A percentile compares a stretch with the other conserved stretches of the same genome.
Conservation (phyloP, 2,329 filamentous ascomycete species). For the Epichloe aotearoae region DNA sequence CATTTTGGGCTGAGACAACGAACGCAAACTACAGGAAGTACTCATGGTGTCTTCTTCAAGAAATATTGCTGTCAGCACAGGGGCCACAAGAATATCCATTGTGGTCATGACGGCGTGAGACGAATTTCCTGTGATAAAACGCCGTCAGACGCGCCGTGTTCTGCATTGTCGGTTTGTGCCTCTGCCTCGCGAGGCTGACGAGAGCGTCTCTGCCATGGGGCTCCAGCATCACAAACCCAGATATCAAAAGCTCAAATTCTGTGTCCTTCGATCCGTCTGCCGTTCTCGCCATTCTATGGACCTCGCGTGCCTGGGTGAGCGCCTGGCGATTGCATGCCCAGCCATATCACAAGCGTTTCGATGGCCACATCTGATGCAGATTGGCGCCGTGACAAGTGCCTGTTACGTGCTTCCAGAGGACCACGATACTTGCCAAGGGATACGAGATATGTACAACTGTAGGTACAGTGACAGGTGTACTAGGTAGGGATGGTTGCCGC, state of each 20-base stretch:
- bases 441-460: too few species aligned
- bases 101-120: too few species aligned
- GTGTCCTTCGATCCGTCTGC: conserved; percentile 1
- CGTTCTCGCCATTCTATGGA: conserved; percentile 4
- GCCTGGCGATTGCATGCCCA: conserved; percentile 1
- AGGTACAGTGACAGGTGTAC: too few species aligned
- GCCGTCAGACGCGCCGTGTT: background rate
- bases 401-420: background rate
- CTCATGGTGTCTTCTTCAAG: too few species aligned
- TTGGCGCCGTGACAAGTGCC: background rate
- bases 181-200: background rate
- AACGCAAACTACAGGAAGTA: too few species aligned
- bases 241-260: background rate
- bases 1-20: too few species aligned
- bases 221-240: background rate
- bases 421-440: background rate
- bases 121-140: too few species aligned
- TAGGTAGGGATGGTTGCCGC: too few species aligned
- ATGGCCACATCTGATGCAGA: conserved; percentile 3
- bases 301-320: conserved; percentile 1
- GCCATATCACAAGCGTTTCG: background rate
- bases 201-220: conserved; percentile 1
- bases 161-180: background rate
- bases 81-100: too few species aligned
- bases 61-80: too few species aligned